These are phyloP conservation scores for Schwanniomyces vanrijiae DNA, from an alignment of 805 yeast genomes.

Conservation along the genomic window DNA sequence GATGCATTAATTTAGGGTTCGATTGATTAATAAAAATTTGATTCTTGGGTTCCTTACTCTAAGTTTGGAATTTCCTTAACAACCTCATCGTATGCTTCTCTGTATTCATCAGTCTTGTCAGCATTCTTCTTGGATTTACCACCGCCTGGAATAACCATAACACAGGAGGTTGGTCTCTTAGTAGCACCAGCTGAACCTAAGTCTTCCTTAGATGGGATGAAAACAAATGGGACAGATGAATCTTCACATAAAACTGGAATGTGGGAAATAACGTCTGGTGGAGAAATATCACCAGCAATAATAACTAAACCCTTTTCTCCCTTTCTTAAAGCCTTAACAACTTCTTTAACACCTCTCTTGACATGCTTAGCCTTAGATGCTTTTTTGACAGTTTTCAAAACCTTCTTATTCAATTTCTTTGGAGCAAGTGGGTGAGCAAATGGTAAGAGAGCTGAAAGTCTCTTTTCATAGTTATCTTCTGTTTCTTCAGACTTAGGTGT, in stretches of 20 bases:
- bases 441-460: slow-evolving; percentile 86
- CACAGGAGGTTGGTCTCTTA: slow-evolving; percentile 97
- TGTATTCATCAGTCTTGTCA: slow-evolving; percentile 74
- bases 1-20: background rate
- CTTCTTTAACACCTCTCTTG: slow-evolving; percentile 98
- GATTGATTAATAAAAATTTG: background rate
- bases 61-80: slow-evolving; percentile 79
- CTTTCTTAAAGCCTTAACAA: slow-evolving; percentile 94
- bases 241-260: slow-evolving; percentile 98
- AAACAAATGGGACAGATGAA: slow-evolving; percentile 82
- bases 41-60: slow-evolving; percentile 9
- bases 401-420: slow-evolving; percentile 92
- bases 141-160: slow-evolving; percentile 96
- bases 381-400: slow-evolving; percentile 92
- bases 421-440: slow-evolving; percentile 96
- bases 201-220: slow-evolving; percentile 97
- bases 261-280: slow-evolving; percentile 95
- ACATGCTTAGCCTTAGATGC: slow-evolving; percentile 98
- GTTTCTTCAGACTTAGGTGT: slow-evolving; percentile 38
- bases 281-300: slow-evolving; percentile 97
- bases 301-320: slow-evolving; percentile 97
- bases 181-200: slow-evolving; percentile 99
- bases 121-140: slow-evolving; percentile 78
- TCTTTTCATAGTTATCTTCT: slow-evolving; percentile 86
- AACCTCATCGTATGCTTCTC: slow-evolving; percentile 88